phyloP scores from a whole-genome alignment of 2,329 filamentous ascomycete species.

The Cladosporium velox region DNA sequence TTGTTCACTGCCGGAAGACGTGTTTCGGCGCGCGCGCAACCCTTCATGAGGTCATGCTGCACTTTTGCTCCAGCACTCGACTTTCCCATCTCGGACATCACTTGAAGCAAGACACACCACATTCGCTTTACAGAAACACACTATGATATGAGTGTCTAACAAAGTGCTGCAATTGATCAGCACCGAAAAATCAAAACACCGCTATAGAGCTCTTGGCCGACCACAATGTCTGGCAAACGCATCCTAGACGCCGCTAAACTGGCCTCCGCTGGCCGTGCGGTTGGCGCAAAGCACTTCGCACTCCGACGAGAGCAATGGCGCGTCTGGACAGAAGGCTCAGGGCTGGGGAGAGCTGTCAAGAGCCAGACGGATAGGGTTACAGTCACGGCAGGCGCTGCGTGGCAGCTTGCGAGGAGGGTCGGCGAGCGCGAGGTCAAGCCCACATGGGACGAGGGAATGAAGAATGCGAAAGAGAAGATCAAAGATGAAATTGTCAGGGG shows the following conservation, averaged over 20 bases:
- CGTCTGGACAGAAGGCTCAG: constrained; percentile 64
- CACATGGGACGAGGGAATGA: constrained; percentile 20
- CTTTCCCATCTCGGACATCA: not conserved
- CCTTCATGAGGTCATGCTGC: not conserved
- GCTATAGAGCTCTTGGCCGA: not conserved
- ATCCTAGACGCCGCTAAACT: constrained; percentile 55
- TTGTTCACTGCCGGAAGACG: not conserved
- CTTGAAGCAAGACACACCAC: not conserved
- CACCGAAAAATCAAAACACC: not conserved
- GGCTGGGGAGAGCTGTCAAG: constrained; percentile 63
- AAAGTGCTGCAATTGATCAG: not conserved
- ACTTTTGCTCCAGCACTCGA: not conserved
- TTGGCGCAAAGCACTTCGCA: constrained; percentile 57
- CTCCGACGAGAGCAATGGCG: constrained; percentile 64
- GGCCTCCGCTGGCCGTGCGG: constrained; percentile 49
- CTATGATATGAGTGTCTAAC: not conserved
- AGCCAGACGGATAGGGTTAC: constrained; percentile 63
- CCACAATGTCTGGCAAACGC: constrained; percentile 53
- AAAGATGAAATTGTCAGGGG: constrained; percentile 23
- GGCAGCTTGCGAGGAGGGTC: constrained; percentile 59
- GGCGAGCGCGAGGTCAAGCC: constrained; percentile 47
- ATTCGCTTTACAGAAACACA: not conserved
- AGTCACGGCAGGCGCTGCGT: constrained; percentile 62
- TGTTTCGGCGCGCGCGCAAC: not conserved
- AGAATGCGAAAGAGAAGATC: constrained; percentile 34